Base-by-base conservation (phyloP, 1,284 basidiomycete species). In the Trichosporon asahii region DNA sequence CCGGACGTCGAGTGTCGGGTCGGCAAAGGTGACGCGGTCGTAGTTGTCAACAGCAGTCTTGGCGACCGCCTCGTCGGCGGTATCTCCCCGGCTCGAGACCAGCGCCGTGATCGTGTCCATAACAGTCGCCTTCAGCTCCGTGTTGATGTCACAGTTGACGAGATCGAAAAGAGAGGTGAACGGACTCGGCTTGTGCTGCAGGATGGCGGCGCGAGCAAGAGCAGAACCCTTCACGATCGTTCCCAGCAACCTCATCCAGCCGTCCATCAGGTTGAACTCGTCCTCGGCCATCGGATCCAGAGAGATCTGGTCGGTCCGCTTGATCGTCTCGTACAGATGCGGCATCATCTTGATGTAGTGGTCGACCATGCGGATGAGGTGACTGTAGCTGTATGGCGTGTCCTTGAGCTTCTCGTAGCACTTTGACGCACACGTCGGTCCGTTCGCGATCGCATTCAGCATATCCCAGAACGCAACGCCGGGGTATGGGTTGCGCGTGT, bases 101-200 rank as follows among this genome's bases (percentile, higher is more conserved):
- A 98, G 98, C 0, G 94, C 90, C 0, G 92, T 88, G 5, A 97
- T 85, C 0, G 93, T 90, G 44, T 93, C 89, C 70, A 98, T 90
- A 0, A 97, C 85, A 0, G 90, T 89, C 0, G 94, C 94, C 78
- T 98, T 98, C 68, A 98, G 87, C 77, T 98, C 94, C 21, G 96
- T 85, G 0, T 93, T 92, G 21, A 95, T 88, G 11, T 90, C 88
- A 8, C 93, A 86, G 29, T 91, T 92, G 72, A 93, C 87, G 49
- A 95, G 88, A 3, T 89, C 89, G 57, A 95, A 88, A 3, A 96
- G 85, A 0, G 90, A 90, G 1, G 89, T 89, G 68, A 98, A 88
- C 0, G 93, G 92, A 66, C 91, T 88, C 2, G 89, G 88, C 81
- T 95, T 92, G 27, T 89, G 86, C 64, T 91, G 89, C 15, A 98